Conservation (phyloP, 306 rosid species). For the Dryas octopetala region DNA sequence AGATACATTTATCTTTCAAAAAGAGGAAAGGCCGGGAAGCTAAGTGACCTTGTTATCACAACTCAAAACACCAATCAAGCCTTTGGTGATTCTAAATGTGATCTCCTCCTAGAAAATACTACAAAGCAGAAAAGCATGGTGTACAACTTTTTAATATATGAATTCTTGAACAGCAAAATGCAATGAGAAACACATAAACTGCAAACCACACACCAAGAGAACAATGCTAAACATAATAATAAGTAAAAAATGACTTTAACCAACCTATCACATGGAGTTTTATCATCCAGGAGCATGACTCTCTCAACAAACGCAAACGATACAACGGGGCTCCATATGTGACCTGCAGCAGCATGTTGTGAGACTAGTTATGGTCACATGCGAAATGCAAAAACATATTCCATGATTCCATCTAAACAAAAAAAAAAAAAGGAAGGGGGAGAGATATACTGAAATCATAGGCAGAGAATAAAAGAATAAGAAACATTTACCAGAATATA, state of each 20-base stretch:
- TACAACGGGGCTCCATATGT: conserved; percentile 82
- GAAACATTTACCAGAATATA: conserved; percentile 67
- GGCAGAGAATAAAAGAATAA: neutral
- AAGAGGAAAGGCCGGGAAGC: neutral
- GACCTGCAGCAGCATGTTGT: conserved; percentile 44
- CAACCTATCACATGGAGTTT: conserved; percentile 92
- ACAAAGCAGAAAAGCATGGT: no score
- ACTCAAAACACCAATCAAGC: neutral
- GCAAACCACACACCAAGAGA: neutral
- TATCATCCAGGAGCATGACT: conserved; percentile 59
- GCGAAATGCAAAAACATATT: neutral
- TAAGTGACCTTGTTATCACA: neutral
- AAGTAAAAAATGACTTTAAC: conserved; percentile 22
- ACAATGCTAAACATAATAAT: neutral
- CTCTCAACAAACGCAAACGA: conserved; percentile 60
- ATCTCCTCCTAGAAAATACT: neutral
- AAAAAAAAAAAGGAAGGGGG: neutral
- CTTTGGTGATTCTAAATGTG: neutral
- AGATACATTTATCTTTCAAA: neutral
- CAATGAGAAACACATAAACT: neutral
- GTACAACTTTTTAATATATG: neutral
- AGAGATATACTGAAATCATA: neutral
- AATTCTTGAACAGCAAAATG: neutral
- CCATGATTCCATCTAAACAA: neutral
- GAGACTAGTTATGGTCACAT: conserved; percentile 22